Evolutionary conservation across 2,329 filamentous ascomycete genomes (phyloP).

Genomic region (Orbilia ellipsospora): DNA sequence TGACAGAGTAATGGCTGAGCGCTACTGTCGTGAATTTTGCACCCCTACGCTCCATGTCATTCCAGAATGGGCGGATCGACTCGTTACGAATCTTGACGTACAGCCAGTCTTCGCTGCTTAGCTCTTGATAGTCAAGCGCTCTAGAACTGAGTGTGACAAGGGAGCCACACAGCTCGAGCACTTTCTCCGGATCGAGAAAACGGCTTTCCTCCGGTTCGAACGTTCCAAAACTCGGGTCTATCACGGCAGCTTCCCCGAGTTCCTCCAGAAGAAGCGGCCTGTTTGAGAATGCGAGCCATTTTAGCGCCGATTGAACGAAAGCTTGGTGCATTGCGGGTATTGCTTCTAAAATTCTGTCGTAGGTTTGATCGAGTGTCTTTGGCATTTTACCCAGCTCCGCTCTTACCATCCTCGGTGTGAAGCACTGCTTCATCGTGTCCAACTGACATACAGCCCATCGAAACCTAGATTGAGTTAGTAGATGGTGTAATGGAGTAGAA

Average conservation of each 20-base stretch:
- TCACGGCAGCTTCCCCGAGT: conserved; percentile 46
- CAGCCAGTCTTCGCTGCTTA: conserved; percentile 19
- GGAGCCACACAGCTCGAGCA: conserved; percentile 39
- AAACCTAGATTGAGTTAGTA: conserved; percentile 21
- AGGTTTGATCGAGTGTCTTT: conserved; percentile 39
- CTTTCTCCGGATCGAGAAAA: conserved; percentile 36
- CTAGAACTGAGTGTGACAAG: conserved; percentile 12
- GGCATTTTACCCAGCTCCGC: conserved; percentile 28
- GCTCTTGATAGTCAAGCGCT: neutral
- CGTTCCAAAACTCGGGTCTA: conserved; percentile 21
- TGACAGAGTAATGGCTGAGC: conserved; percentile 42
- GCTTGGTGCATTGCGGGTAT: conserved; percentile 25
- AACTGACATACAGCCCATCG: conserved; percentile 46
- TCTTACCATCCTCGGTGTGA: conserved; percentile 26
- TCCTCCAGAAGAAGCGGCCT: conserved; percentile 30
- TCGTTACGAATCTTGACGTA: conserved; percentile 24
- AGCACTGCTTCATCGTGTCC: conserved; percentile 33
- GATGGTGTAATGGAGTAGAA: neutral
- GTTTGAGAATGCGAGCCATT: conserved; percentile 40
- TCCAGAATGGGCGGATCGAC: neutral
- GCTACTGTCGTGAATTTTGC: conserved; percentile 10
- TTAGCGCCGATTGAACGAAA: conserved; percentile 39
- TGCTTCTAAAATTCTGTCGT: conserved; percentile 33
- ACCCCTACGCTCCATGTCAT: neutral
- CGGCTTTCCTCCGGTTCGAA: conserved; percentile 38